Conservation (phyloP, 2,329 filamentous ascomycete genomes). For the Waltergamsia citrina region DNA sequence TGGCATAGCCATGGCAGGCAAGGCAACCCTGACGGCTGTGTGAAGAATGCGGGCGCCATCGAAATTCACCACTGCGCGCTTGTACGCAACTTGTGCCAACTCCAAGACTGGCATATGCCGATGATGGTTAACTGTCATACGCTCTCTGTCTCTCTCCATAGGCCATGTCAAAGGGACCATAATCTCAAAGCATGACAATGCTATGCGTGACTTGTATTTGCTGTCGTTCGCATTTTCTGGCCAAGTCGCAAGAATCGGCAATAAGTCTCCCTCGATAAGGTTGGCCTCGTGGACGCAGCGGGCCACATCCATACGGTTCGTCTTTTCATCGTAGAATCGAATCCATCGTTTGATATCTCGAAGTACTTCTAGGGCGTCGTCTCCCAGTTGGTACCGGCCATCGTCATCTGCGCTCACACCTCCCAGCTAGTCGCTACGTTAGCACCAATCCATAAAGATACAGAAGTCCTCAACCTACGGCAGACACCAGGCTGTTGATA, state of each 20-base stretch:
- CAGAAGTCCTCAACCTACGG: constrained; percentile 47
- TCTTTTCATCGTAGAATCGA: constrained; percentile 86
- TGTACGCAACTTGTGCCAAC: constrained; percentile 82
- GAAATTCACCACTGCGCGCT: constrained; percentile 77
- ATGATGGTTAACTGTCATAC: constrained; percentile 89
- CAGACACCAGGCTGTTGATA: constrained; percentile 87
- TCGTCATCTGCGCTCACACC: constrained; percentile 72
- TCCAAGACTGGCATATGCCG: constrained; percentile 84
- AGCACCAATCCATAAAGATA: background rate
- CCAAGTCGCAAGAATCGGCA: constrained; percentile 83
- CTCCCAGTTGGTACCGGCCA: constrained; percentile 78
- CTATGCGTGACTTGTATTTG: constrained; percentile 68
- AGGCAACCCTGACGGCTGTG: constrained; percentile 67
- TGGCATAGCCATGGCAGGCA: constrained; percentile 77
- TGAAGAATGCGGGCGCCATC: constrained; percentile 70
- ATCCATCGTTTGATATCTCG: constrained; percentile 95
- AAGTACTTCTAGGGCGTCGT: constrained; percentile 84
- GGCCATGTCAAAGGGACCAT: constrained; percentile 94
- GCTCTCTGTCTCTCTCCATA: constrained; percentile 65
- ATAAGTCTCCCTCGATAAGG: constrained; percentile 77
- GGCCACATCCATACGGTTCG: constrained; percentile 89
- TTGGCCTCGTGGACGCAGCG: constrained; percentile 88
- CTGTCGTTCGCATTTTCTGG: constrained; percentile 62
- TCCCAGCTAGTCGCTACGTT: constrained; percentile 58
- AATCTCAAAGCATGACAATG: constrained; percentile 80